Base-by-base conservation (phyloP, 1,139 yeast species). In the Saccharomycopsis hybrid region DNA sequence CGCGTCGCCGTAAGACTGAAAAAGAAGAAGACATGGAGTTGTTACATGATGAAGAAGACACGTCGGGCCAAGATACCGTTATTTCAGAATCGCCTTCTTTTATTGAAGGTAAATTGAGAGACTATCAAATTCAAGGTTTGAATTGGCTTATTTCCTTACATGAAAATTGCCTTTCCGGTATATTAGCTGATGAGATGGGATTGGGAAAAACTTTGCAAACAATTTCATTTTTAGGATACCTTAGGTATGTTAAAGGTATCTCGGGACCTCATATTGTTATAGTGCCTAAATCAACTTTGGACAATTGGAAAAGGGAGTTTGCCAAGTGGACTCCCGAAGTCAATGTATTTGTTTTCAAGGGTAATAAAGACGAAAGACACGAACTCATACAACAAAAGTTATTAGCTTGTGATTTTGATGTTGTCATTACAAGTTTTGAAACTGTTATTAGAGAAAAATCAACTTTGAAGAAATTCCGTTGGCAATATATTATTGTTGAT, bases 111-210 rank as follows among this genome's bases (percentile, higher is more conserved):
- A 70, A 65, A 48, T 68, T 90, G 55, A 74, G 97, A 59, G 90
- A 85, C 57, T 90, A 85, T 60, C 90, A 87, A 64, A 76, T 90
- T 53, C 96, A 87, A 65, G 97, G 97, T 48, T 72, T 90, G 56
- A 90, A 90, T 67, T 90, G 97, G 97, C 71, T 90, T 60, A 80
- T 89, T 38, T 78, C 88, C 1, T 69, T 90, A 50, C 83, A 85
- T 62, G 89, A 84, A 56, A 89, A 89, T 67, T 78, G 83, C 57
- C 71, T 89, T 46, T 81, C 94, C 1, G 97, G 97, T 44, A 90
- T 92, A 48, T 73, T 92, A 54, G 98, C 98, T 5, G 98, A 92
- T 67, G 98, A 92, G 65, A 92, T 92, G 97, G 98, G 98, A 1
- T 74, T 92, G 52, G 97, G 97, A 53, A 92, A 92, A 64, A 92